phyloP scores from a whole-genome alignment of 257 asterid species.

The Nicotiana benthamiana region DNA sequence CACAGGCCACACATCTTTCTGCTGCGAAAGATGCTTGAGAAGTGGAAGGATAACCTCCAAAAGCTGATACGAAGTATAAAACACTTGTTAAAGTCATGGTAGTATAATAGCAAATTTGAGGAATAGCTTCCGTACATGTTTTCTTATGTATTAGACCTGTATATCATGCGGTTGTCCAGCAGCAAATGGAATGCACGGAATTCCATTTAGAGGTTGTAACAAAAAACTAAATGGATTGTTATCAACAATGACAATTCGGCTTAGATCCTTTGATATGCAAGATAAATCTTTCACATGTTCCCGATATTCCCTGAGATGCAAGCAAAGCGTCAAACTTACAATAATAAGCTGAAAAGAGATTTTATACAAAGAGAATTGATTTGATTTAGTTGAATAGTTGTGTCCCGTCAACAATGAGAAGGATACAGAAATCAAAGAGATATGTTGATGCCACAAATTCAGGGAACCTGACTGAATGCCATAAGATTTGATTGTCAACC shows the following conservation, averaged over 20 bases:
- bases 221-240: slow-evolving; percentile 94
- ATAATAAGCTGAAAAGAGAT: background rate
- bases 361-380: background rate
- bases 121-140: background rate
- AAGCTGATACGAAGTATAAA: slow-evolving; percentile 42
- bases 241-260: slow-evolving; percentile 80
- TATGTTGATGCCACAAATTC: background rate
- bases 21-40: slow-evolving; percentile 78
- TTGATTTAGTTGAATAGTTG: background rate
- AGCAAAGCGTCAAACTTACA: background rate
- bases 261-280: slow-evolving; percentile 58
- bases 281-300: slow-evolving; percentile 89
- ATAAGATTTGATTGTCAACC: background rate
- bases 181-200: slow-evolving; percentile 69
- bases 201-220: slow-evolving; percentile 88
- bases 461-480: background rate
- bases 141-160: slow-evolving; percentile 38
- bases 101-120: background rate
- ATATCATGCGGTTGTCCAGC: slow-evolving; percentile 67
- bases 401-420: background rate
- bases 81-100: slow-evolving; percentile 6
- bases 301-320: slow-evolving; percentile 60
- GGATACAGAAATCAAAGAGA: background rate
- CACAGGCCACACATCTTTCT: slow-evolving; percentile 65
- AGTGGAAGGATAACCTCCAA: slow-evolving; percentile 85